Evolutionary conservation across 2,329 filamentous ascomycete genomes (phyloP), one percentile per base, ranked within the genome.

Genomic region (Ilyonectria robusta): DNA sequence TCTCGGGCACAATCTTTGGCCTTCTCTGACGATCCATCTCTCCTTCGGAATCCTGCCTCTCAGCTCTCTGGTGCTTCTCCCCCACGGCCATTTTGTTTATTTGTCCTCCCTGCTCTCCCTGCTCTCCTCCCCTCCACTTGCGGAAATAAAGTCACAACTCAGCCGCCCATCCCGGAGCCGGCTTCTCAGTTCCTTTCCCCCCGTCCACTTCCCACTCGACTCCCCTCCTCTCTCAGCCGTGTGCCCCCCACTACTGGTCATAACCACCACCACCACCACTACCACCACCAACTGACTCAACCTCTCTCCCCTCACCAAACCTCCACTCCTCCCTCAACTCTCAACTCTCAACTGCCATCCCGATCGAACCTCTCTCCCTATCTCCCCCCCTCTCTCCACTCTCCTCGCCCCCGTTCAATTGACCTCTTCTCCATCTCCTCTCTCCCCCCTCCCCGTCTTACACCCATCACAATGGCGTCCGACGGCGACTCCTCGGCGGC

Each of bases 401-500:
- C 40, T 9, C 19, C 35, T 35, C 26, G 7, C 35, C 23, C 35
- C 35, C 33, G 19, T 40, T 19, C 46, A 13, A 35, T 47, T 51
- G 37, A 19, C 48, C 31, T 19, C 42, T 23, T 6, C 10, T n/a
- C 37, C 15, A 5, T 31, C 40, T 21, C 48, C 29, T 5, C 11
- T 23, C 17, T 7, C 17, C 26, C 23, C 37, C 26, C 35, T 19
- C 37, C 15, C 21, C 37, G n/a, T 31, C 54, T 53, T 26, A 48
- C 54, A 62, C 19, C 7, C 31, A 48, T 9, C 59, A 73, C 75
- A 69, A 86, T 85, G 84, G 78, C 80, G 55, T 73, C 83, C 65
- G 79, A 82, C 68, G 82, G 82, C 65, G 72, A 77, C 15, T 78
- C 82, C 75, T 72, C 79, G 86, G 86, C 79, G 85, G 86, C 86